Base-by-base conservation (phyloP, 2,329 filamentous ascomycete genomes). In the Nemania sp. region DNA sequence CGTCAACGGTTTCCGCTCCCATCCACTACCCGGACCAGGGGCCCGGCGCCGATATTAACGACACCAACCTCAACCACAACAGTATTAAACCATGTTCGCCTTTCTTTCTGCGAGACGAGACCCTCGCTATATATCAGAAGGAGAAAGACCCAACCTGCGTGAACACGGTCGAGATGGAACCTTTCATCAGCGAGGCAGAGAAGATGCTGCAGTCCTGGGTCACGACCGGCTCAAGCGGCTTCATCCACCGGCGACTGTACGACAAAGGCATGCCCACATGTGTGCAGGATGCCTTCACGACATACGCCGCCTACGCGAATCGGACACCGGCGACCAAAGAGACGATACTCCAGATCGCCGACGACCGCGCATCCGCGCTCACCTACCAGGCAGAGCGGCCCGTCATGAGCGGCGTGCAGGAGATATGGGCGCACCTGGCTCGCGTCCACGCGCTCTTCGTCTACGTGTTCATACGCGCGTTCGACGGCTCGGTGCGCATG, bases 241-340 rank as follows among this genome's bases (percentile, higher is more conserved):
- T 62, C 49, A 58, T 62, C 9, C 59, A 62, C 34, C 54, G 46
- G 32, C 49, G 54, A 3, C 32, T 62, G 21, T 62, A 62, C 29
- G 48, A 58, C 12, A 58, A 54, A 35, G 50, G 50, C 11, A 62
- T 62, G 59, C 59, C 59, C n/a, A 54, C 54, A 25, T 62, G 54
- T 17, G 42, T 62, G 15, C 59, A 62, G 32, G 59, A 62, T 17
- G 59, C 59, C 37, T 62, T 62, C 59, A 58, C 59, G 9, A 62
- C 59, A 9, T 51, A 54, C 50, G 54, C 54, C 7, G 32, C 59
- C 7, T 59, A 62, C 25, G 5, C 45, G 20, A 45, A 45, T n/a
- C 59, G 59, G 32, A 58, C 59, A 18, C 59, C 59, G 12, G 59
- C 59, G 5, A 54, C 49, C 10, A 58, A 54, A 37, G 59, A 62